A percentile compares a stretch with the other conserved stretches of the same genome.
phyloP scores from a whole-genome alignment of 2,329 filamentous ascomycete genomes.

The Penicillium sp. region DNA sequence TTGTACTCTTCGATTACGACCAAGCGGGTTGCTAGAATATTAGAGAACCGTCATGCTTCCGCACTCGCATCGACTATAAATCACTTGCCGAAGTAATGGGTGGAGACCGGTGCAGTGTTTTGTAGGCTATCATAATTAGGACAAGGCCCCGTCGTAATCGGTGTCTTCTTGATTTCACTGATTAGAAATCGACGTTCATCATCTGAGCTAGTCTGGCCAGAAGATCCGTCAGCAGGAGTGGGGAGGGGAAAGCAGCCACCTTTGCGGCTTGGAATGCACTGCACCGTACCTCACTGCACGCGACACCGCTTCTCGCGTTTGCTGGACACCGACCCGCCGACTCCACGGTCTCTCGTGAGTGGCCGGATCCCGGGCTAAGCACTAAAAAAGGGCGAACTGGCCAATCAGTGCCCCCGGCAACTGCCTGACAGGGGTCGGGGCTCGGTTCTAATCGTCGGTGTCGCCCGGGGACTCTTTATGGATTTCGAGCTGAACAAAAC shows the following conservation, averaged over 20 bases:
- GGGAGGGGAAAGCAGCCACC: not conserved
- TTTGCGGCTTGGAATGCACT: not conserved
- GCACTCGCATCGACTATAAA: not conserved
- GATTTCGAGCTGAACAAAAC: not conserved
- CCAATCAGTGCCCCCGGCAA: constrained; percentile 8
- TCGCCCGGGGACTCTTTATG: constrained; percentile 4
- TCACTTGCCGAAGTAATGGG: not conserved
- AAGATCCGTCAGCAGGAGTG: too few relatives aligned
- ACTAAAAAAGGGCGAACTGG: not conserved
- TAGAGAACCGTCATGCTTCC: not conserved
- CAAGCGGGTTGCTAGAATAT: not conserved
- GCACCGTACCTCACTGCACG: not conserved
- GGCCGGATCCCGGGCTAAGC: constrained; percentile 11
- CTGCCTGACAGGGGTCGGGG: constrained; percentile 5
- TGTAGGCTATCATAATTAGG: not conserved
- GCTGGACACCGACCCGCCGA: constrained; percentile 1
- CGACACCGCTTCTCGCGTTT: constrained; percentile 23
- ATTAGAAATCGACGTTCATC: not conserved
- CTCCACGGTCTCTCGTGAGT: constrained; percentile 4
- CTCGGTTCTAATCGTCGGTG: constrained; percentile 23
- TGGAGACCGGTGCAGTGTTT: not conserved
- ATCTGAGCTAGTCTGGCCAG: too few relatives aligned
- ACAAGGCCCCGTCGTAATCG: not conserved
- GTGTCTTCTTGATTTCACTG: not conserved
- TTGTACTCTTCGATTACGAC: not conserved